A percentile compares a stretch with the other conserved stretches of the same genome.
phyloP scores from a whole-genome alignment of 164 flowering plant genomes.

The Paratinospora sagittata region DNA sequence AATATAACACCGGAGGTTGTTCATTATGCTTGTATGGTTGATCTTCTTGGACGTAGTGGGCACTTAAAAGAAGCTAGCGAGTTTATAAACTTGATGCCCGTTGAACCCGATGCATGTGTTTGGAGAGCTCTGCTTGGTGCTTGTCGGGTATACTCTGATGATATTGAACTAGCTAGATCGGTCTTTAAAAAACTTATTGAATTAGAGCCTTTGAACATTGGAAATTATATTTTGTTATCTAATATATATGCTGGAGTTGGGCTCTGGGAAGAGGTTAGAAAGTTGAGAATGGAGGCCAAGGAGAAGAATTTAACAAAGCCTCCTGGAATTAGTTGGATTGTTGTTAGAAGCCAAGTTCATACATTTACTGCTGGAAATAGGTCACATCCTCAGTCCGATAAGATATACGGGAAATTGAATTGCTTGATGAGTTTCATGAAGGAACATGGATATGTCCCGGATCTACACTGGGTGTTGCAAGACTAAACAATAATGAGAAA shows the following conservation, averaged over 20 bases:
- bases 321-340: constrained; percentile 55
- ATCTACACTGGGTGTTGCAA: constrained; percentile 21
- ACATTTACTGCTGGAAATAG: constrained; percentile 35
- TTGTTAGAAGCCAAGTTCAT: constrained; percentile 27
- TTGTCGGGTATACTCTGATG: constrained; percentile 30
- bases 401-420: constrained; percentile 24
- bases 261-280: constrained; percentile 43
- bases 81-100: constrained; percentile 41
- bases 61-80: constrained; percentile 38
- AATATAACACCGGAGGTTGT: constrained; percentile 36
- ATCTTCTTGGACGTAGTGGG: constrained; percentile 61
- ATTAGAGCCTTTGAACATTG: constrained; percentile 45
- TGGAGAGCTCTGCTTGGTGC: constrained; percentile 60
- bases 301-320: constrained; percentile 39
- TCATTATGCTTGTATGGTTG: constrained; percentile 61
- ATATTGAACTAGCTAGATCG: constrained; percentile 28
- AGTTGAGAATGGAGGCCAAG: constrained; percentile 27
- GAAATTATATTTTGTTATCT: constrained; percentile 45
- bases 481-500: constrained; percentile 21
- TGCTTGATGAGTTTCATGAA: constrained; percentile 19
- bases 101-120: constrained; percentile 45
- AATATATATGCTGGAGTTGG: constrained; percentile 53
- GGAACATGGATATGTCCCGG: constrained; percentile 29
- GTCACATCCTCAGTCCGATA: too few species aligned
- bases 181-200: constrained; percentile 38